These are phyloP conservation scores for Rhodotorula kratochvilovae DNA, from an alignment of 768 basidiomycete genomes.

Conservation along the genomic window DNA sequence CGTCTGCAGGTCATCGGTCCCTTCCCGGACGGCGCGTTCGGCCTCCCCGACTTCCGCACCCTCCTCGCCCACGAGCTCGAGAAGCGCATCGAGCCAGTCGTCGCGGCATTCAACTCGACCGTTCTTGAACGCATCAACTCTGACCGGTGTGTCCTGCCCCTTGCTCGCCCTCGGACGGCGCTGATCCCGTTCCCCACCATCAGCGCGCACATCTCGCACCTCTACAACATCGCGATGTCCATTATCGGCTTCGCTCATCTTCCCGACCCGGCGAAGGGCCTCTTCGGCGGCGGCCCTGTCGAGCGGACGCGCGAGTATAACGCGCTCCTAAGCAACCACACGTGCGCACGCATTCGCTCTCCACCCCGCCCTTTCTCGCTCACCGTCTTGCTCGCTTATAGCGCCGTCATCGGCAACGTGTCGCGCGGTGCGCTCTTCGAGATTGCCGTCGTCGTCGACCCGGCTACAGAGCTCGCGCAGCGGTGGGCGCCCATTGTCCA, in stretches of 20 bases:
- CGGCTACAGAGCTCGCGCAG: slow-evolving; percentile 76
- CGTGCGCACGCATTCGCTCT: slow-evolving; percentile 2
- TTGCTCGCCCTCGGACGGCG: no score
- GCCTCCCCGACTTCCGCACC: slow-evolving; percentile 62
- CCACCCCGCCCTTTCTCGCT: background rate
- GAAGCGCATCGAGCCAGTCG: slow-evolving; percentile 65
- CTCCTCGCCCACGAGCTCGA: slow-evolving; percentile 69
- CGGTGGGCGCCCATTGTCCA: slow-evolving; percentile 75
- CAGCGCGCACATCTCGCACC: slow-evolving; percentile 50
- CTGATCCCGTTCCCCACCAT: no score
- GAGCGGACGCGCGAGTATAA: slow-evolving; percentile 15
- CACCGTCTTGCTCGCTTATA: background rate
- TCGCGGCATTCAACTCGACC: slow-evolving; percentile 57
- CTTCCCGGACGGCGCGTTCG: slow-evolving; percentile 59
- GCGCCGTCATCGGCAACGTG: slow-evolving; percentile 12
- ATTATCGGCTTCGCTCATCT: slow-evolving; percentile 65
- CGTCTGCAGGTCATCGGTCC: slow-evolving; percentile 68
- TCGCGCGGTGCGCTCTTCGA: slow-evolving; percentile 23
- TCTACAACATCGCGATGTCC: slow-evolving; percentile 65
- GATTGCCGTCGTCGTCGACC: slow-evolving; percentile 75
- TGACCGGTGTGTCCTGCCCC: slow-evolving; percentile 7
- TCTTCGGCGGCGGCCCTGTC: slow-evolving; percentile 23
- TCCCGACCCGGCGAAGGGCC: slow-evolving; percentile 47
- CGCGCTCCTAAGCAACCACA: slow-evolving; percentile 9
- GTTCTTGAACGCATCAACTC: slow-evolving; percentile 49